Percentiles rank a stretch among this genome's conserved stretches.
phyloP scores from a whole-genome alignment of 2,329 filamentous ascomycete species.

The Colletotrichum acutatum region DNA sequence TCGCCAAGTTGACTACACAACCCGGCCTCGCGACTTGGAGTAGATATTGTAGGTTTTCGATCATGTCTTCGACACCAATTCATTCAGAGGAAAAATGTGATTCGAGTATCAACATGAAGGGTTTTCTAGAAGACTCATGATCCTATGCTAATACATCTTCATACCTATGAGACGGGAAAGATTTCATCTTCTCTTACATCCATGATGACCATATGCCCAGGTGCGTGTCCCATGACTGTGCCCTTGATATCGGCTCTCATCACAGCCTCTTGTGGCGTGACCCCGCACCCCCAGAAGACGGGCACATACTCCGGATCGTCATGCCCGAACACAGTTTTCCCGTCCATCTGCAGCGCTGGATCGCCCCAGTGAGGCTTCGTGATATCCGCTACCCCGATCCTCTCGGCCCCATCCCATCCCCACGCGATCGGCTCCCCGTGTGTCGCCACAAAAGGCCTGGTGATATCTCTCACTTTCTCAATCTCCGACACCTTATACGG shows the following conservation, averaged over 20 bases:
- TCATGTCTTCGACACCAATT: too few species aligned
- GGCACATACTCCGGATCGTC: conserved; percentile 57
- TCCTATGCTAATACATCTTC: not conserved
- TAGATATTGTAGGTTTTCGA: too few species aligned
- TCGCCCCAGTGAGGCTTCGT: conserved; percentile 68
- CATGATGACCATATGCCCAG: conserved; percentile 71
- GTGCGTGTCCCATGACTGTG: conserved; percentile 69
- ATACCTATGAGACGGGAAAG: conserved; percentile 15
- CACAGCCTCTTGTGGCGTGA: conserved; percentile 74
- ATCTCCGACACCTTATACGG: conserved; percentile 63
- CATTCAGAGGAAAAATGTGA: too few species aligned
- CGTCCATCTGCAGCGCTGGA: conserved; percentile 51
- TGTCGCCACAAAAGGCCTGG: conserved; percentile 63
- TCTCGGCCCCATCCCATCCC: conserved; percentile 67
- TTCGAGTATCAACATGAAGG: too few species aligned
- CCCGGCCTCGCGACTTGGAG: too few species aligned
- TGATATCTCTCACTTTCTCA: conserved; percentile 64
- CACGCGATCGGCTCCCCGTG: conserved; percentile 74
- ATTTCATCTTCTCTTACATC: conserved; percentile 59
- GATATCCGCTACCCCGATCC: conserved; percentile 66
- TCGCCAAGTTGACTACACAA: too few species aligned
- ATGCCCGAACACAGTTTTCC: conserved; percentile 44
- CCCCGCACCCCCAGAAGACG: conserved; percentile 73
- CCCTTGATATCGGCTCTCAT: conserved; percentile 65
- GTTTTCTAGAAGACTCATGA: too few species aligned